These are phyloP conservation scores for Parachaetomium inaequale DNA, from an alignment of 495 filamentous ascomycete species.

Conservation along the genomic window DNA sequence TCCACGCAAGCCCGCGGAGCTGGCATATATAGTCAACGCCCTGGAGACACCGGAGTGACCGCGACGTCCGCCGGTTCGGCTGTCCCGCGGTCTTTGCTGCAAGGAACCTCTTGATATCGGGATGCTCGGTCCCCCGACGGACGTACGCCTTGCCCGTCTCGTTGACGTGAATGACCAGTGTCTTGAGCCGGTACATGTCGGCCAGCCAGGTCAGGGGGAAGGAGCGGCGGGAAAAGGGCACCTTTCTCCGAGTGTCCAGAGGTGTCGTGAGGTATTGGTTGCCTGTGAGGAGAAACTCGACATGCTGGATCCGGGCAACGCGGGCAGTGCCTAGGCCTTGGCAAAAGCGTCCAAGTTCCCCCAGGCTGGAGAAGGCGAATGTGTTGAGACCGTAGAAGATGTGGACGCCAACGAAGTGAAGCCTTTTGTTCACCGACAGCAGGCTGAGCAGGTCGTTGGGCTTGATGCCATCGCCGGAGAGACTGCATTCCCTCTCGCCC, in stretches of 20 bases:
- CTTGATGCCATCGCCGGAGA: slow-evolving; percentile 22
- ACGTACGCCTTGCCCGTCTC: slow-evolving; percentile 23
- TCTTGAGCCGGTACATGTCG: slow-evolving; percentile 33
- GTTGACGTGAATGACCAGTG: slow-evolving; percentile 35
- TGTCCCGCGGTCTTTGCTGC: slow-evolving; percentile 29
- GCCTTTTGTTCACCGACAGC: slow-evolving; percentile 34
- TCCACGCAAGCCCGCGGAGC: slow-evolving; percentile 37
- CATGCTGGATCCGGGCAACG: slow-evolving; percentile 34
- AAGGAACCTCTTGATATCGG: slow-evolving; percentile 17
- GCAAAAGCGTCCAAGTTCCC: slow-evolving; percentile 41
- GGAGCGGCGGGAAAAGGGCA: slow-evolving; percentile 28
- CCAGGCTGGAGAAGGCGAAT: slow-evolving; percentile 44
- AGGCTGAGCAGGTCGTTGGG: slow-evolving; percentile 28
- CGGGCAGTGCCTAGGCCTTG: slow-evolving; percentile 33
- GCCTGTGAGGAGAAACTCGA: slow-evolving; percentile 36
- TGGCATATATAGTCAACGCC: slow-evolving; percentile 39
- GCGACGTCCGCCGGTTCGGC: slow-evolving; percentile 31
- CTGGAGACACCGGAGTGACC: slow-evolving; percentile 35
- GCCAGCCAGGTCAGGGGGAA: slow-evolving; percentile 27
- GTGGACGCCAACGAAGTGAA: slow-evolving; percentile 35
- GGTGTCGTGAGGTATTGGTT: slow-evolving; percentile 23
- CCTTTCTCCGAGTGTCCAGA: background rate
- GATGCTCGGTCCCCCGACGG: slow-evolving; percentile 31
- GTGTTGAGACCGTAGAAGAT: slow-evolving; percentile 45
- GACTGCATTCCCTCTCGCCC: slow-evolving; percentile 25